A percentile compares a stretch with the other conserved stretches of the same genome.
Conservation (phyloP, 257 asterid species). For the Solanum gracilifrons region DNA sequence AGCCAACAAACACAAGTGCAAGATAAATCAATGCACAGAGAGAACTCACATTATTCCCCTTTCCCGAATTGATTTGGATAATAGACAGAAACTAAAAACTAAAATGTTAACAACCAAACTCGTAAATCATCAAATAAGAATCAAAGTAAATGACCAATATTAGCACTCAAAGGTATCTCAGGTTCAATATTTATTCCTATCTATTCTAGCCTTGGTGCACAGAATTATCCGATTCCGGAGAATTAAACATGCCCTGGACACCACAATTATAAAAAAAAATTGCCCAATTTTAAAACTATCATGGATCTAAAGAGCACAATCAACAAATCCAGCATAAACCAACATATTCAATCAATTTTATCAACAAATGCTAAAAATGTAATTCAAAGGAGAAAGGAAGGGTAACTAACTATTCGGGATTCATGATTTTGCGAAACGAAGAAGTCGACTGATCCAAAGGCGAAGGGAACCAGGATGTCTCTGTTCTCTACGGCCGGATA, state of each 20-base stretch:
- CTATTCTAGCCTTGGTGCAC: not conserved
- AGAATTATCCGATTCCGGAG: not conserved
- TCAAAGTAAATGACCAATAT: not conserved
- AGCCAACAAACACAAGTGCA: not conserved
- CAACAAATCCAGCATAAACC: not conserved
- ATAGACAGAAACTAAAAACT: not conserved
- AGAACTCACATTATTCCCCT: not conserved
- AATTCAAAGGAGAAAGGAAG: not conserved
- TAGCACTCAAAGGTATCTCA: not conserved
- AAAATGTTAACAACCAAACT: not conserved
- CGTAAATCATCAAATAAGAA: not conserved
- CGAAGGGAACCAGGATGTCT: not conserved
- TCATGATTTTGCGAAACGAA: not conserved
- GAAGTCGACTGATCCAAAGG: not conserved
- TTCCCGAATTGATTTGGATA: not conserved
- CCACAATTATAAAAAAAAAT: not conserved
- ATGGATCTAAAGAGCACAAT: not conserved
- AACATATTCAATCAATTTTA: not conserved
- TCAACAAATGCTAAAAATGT: not conserved
- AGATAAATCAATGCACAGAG: not conserved
- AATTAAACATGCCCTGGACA: not conserved
- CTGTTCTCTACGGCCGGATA: not conserved
- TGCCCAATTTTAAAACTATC: not conserved
- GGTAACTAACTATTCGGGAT: constrained; percentile 4
- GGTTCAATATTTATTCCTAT: not conserved